phyloP scores from a whole-genome alignment of 108 stramenopile genomes.

The Skeletonema costatum region DNA sequence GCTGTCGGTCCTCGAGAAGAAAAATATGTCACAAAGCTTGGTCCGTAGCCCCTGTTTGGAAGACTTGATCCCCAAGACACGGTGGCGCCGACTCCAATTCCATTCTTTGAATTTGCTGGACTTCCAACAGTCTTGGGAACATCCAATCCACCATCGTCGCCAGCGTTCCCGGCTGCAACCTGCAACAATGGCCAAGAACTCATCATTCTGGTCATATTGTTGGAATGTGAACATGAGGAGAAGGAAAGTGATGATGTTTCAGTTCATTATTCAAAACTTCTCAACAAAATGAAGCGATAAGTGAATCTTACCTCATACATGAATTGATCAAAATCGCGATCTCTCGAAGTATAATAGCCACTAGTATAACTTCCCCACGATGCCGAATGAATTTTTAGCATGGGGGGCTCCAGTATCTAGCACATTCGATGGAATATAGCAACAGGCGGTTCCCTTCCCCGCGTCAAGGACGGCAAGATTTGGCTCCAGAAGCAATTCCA shows the following conservation, averaged over 20 bases:
- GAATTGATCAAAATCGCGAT: conserved; percentile 42
- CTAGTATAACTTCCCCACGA: conserved; percentile 40
- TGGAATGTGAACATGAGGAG: background rate
- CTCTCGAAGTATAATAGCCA: conserved; percentile 21
- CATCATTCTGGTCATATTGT: conserved; percentile 15
- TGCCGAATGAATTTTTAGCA: conserved; percentile 48
- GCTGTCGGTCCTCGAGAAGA: conserved; percentile 37
- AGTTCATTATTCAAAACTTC: too few species aligned
- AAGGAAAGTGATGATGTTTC: background rate
- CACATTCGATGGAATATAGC: conserved; percentile 7
- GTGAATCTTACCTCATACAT: conserved; percentile 19
- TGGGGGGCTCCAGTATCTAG: conserved; percentile 18
- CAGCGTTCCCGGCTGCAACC: conserved; percentile 46
- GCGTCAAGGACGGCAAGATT: conserved; percentile 43
- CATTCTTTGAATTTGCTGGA: conserved; percentile 48
- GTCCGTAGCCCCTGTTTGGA: too few species aligned
- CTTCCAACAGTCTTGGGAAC: conserved; percentile 30
- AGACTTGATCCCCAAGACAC: background rate
- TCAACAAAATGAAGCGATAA: background rate
- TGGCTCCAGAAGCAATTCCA: conserved; percentile 37
- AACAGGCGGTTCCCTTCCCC: conserved; percentile 20
- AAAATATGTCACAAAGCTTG: conserved; percentile 3
- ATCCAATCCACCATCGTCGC: conserved; percentile 4
- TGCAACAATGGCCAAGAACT: conserved; percentile 41
- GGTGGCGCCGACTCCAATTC: conserved; percentile 32